Evolutionary conservation across 371 early-diverging fungal species (phyloP).

Genomic region (Apophysomyces variabilis): DNA sequence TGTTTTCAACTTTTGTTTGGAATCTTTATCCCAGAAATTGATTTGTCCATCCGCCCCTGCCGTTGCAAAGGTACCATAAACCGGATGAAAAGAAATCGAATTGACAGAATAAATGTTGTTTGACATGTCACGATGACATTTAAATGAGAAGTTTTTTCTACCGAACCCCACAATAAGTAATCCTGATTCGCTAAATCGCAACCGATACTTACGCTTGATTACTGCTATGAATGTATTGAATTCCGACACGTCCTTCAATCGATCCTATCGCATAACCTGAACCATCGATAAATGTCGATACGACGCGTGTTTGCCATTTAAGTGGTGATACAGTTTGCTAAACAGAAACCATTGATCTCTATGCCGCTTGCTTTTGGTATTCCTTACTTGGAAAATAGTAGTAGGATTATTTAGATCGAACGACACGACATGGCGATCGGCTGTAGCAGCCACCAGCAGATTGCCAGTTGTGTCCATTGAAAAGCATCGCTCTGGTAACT

Average conservation of each 20-base stretch:
- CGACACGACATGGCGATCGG: constrained; percentile 74
- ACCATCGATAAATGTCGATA: constrained; percentile 78
- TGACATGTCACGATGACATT: constrained; percentile 88
- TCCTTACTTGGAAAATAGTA: constrained; percentile 60
- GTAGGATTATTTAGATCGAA: constrained; percentile 78
- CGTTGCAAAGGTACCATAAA: constrained; percentile 89
- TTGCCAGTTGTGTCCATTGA: constrained; percentile 80
- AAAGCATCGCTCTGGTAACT: constrained; percentile 82
- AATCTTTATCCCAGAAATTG: constrained; percentile 95
- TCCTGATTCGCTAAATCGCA: too few relatives aligned
- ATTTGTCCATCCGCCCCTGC: constrained; percentile 93
- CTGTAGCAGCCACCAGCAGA: constrained; percentile 81
- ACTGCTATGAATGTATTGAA: constrained; percentile 89
- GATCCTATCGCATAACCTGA: constrained; percentile 90
- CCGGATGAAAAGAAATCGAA: constrained; percentile 85
- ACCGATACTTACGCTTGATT: constrained; percentile 63
- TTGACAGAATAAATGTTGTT: constrained; percentile 83
- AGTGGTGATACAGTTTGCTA: constrained; percentile 75
- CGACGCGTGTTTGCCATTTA: constrained; percentile 86
- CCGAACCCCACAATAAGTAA: too few relatives aligned
- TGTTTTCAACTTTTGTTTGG: constrained; percentile 83
- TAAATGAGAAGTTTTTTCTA: constrained; percentile 89
- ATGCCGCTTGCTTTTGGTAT: neutral
- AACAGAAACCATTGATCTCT: neutral
- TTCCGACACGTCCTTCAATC: constrained; percentile 93